phyloP scores from a whole-genome alignment of 2,329 filamentous ascomycete genomes.

The Macrophomina pseudophaseolina region DNA sequence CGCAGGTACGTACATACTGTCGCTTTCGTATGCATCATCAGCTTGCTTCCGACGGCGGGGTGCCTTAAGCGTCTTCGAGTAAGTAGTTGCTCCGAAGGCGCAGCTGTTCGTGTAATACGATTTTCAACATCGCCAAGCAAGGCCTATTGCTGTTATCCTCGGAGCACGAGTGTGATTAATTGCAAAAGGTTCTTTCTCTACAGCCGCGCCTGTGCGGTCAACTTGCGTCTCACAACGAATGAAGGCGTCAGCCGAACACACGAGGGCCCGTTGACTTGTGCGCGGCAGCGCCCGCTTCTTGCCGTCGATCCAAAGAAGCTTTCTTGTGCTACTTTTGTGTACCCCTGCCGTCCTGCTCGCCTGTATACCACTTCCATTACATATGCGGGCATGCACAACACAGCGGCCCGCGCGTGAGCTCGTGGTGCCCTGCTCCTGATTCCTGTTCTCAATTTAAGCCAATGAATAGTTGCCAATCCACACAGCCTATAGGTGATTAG shows the following conservation, averaged over 20 bases:
- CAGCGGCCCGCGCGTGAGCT: conserved; percentile 11
- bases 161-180: not conserved
- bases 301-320: conserved; percentile 23
- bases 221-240: not conserved
- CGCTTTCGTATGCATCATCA: conserved; percentile 19
- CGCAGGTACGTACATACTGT: conserved; percentile 18
- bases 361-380: not conserved
- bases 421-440: conserved; percentile 13
- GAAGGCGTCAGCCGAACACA: not conserved
- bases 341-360: not conserved
- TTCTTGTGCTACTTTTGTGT: conserved; percentile 16
- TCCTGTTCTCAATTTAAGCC: conserved; percentile 7
- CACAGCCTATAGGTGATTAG: conserved; percentile 2
- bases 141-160: not conserved
- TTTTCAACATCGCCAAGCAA: not conserved
- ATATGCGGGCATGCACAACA: conserved; percentile 3
- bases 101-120: conserved; percentile 1
- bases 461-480: not conserved
- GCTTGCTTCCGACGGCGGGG: conserved; percentile 7
- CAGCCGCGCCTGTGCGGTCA: not conserved
- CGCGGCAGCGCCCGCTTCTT: conserved; percentile 13
- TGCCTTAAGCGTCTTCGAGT: conserved; percentile 5
- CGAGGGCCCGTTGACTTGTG: conserved; percentile 6
- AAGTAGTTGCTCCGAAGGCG: not conserved
- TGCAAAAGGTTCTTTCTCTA: not conserved